phyloP scores from a whole-genome alignment of 208 protist genomes.

The Crithidia fasciculata region DNA sequence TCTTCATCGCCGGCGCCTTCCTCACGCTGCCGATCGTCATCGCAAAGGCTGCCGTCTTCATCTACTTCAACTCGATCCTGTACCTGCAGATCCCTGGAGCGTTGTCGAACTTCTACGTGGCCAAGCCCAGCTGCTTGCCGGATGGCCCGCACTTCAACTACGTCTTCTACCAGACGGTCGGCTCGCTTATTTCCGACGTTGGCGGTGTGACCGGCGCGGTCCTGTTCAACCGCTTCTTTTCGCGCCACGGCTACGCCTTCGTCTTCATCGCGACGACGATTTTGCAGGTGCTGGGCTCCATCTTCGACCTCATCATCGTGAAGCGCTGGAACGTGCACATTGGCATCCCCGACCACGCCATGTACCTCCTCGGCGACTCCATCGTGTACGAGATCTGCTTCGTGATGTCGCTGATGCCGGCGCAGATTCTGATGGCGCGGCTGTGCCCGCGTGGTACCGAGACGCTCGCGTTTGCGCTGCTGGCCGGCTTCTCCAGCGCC shows the following conservation, averaged over 20 bases:
- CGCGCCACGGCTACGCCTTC: constrained; percentile 40
- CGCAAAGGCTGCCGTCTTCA: constrained; percentile 57
- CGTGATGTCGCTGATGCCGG: constrained; percentile 66
- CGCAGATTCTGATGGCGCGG: constrained; percentile 54
- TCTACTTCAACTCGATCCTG: constrained; percentile 46
- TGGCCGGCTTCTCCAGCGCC: constrained; percentile 55
- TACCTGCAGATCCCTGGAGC: constrained; percentile 62
- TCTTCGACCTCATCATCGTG: constrained; percentile 66
- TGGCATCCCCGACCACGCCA: constrained; percentile 48
- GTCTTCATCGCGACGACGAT: constrained; percentile 45
- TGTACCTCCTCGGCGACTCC: constrained; percentile 69
- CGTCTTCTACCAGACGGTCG: constrained; percentile 59
- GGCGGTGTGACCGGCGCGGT: constrained; percentile 33
- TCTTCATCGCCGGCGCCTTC: constrained; percentile 36
- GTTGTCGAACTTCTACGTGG: constrained; percentile 58
- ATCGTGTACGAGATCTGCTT: constrained; percentile 53
- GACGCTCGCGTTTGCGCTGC: constrained; percentile 55
- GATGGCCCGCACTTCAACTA: constrained; percentile 66
- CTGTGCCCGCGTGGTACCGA: constrained; percentile 70
- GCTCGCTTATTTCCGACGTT: constrained; percentile 38
- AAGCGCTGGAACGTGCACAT: constrained; percentile 50
- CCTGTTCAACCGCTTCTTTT: constrained; percentile 48
- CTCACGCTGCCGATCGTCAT: constrained; percentile 48
- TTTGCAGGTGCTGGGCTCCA: constrained; percentile 31
- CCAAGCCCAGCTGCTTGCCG: constrained; percentile 33